Evolutionary conservation across 2,329 filamentous ascomycete genomes (phyloP).

Genomic region (Fusarium miscanthi): DNA sequence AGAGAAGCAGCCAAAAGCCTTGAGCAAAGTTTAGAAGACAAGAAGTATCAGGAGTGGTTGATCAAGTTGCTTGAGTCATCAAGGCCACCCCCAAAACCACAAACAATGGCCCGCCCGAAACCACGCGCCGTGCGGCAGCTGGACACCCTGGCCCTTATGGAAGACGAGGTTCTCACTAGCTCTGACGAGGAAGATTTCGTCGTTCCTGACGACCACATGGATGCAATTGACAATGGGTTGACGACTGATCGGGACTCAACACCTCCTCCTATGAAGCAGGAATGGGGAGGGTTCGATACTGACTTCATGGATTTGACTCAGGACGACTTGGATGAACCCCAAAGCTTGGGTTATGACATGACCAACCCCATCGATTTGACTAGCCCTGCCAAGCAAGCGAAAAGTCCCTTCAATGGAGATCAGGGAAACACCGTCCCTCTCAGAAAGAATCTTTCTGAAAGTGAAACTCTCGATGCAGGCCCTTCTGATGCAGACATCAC

Average conservation of each 20-base stretch:
- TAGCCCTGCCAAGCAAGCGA: constrained; percentile 30
- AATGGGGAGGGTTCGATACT: constrained; percentile 23
- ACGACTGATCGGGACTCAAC: neutral
- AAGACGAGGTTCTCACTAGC: constrained; percentile 64
- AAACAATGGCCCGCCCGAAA: constrained; percentile 35
- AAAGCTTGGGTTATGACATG: neutral
- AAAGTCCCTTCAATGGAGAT: neutral
- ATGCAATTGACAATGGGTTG: neutral
- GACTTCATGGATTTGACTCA: constrained; percentile 49
- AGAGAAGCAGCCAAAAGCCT: constrained; percentile 67
- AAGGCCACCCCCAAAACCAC: constrained; percentile 52
- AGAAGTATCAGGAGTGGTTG: constrained; percentile 64
- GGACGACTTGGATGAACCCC: constrained; percentile 30
- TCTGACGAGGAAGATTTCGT: constrained; percentile 65
- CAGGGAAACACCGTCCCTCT: neutral
- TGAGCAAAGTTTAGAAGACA: constrained; percentile 72
- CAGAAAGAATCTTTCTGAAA: neutral
- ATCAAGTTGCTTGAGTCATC: constrained; percentile 59
- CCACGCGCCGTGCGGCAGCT: constrained; percentile 1
- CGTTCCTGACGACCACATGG: constrained; percentile 48
- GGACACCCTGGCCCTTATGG: constrained; percentile 32
- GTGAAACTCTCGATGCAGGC: neutral
- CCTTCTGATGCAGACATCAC: neutral
- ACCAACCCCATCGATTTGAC: constrained; percentile 44
- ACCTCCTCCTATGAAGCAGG: constrained; percentile 31